Base-by-base conservation (phyloP, 2,329 filamentous ascomycete genomes). In the Aspergillus sergii region DNA sequence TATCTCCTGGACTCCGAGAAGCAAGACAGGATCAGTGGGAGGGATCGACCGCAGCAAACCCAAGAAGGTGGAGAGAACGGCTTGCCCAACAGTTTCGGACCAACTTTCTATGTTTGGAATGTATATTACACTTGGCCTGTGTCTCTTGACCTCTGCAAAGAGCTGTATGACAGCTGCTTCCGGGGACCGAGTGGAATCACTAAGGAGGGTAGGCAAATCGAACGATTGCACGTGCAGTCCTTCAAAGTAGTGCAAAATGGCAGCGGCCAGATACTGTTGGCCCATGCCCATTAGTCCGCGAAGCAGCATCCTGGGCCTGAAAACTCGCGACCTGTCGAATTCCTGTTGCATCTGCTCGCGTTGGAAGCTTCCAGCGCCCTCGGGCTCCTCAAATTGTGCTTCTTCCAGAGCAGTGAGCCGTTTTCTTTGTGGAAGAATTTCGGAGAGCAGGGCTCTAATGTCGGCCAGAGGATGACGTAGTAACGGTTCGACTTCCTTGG, bases 51-150 rank as follows among this genome's bases (percentile, higher is more conserved):
- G 88, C 41, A 99, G 80, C 76, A 98, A 88, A 10, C 91, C 90
- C 64, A 90, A 84, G 77, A 99, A 97, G 0, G 93, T 95, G 39
- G 89, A 89, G 60, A 96, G 87, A 5, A 87, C 86, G 16, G 83
- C 75, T 14, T 81, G 80, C 3, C 89, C 87, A 45, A 93, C 81
- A 0, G 91, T 89, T 14, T 86, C 80, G 74, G 93, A 94, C 95
- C 95, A 99, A 9, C 90, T 86, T 69, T 97, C 91, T 56, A 98
- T 87, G 69, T 93, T 90, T 2, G 95, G 94, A 50, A 99, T 91
- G 78, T 94, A 98, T 58, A 99, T 95, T 43, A 98, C 92, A 75
- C 93, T 96, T 0, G 95, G 95, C 76, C 97, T 97, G 75, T 97
- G 93, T 43, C 94, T 89, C 76, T 94, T 92, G 43, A 96, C 92